Percentiles rank a stretch among this genome's conserved stretches.
These are phyloP conservation scores for Leccinum disarticulatum DNA, from an alignment of 768 basidiomycete species.

Conservation along the genomic window DNA sequence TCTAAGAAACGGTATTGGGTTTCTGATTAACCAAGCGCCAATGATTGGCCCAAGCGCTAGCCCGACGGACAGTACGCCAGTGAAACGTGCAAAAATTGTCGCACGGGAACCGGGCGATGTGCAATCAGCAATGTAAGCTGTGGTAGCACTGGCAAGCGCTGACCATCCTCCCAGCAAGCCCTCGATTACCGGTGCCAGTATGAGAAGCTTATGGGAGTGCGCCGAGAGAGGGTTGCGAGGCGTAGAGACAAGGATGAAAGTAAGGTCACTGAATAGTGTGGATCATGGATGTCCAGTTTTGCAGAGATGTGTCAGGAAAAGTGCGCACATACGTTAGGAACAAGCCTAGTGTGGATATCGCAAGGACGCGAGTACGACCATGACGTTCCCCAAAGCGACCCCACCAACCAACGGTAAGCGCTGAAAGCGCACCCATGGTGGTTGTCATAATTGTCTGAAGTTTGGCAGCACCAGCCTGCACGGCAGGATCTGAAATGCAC, in stretches of 20 bases:
- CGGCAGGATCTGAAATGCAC: slow-evolving; percentile 50
- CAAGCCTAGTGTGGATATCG: slow-evolving; percentile 64
- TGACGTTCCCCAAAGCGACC: slow-evolving; percentile 72
- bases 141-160: slow-evolving; percentile 59
- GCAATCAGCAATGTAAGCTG: slow-evolving; percentile 71
- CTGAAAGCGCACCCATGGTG: slow-evolving; percentile 75
- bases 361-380: slow-evolving; percentile 76
- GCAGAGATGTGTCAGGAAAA: slow-evolving; percentile 2
- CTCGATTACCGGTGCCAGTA: slow-evolving; percentile 77
- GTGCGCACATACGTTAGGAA: slow-evolving; percentile 63
- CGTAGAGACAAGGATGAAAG: slow-evolving; percentile 76
- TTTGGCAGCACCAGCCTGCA: slow-evolving; percentile 66
- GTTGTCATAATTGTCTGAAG: slow-evolving; percentile 80
- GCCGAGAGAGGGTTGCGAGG: slow-evolving; percentile 55
- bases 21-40: slow-evolving; percentile 49
- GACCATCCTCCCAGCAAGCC: slow-evolving; percentile 82
- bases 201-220: slow-evolving; percentile 71
- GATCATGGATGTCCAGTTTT: slow-evolving; percentile 1
- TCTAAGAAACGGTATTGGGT: slow-evolving; percentile 37
- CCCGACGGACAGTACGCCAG: slow-evolving; percentile 76
- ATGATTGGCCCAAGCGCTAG: slow-evolving; percentile 79
- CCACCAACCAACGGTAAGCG: slow-evolving; percentile 86
- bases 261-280: slow-evolving; percentile 57
- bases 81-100: slow-evolving; percentile 62
- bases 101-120: slow-evolving; percentile 82